Conservation (phyloP, 805 yeast species). For the Saccharomyces cerevisiae region DNA sequence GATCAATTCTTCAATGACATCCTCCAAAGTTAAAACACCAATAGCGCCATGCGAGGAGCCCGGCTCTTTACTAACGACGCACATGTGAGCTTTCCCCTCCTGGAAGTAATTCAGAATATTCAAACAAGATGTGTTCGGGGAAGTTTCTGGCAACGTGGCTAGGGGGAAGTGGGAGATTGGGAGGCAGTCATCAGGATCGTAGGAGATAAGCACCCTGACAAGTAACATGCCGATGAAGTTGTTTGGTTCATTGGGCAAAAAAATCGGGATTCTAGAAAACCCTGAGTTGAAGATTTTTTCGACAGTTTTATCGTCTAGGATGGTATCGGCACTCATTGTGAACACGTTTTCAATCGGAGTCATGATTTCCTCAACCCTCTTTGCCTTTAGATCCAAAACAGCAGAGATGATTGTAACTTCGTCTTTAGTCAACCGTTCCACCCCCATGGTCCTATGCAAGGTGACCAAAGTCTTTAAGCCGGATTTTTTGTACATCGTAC, state of each 20-base stretch:
- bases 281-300: constrained; percentile 91
- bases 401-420: constrained; percentile 94
- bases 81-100: constrained; percentile 97
- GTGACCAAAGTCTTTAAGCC: constrained; percentile 92
- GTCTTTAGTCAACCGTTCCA: constrained; percentile 84
- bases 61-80: constrained; percentile 77
- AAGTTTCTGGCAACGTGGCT: constrained; percentile 93
- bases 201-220: constrained; percentile 84
- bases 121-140: constrained; percentile 83
- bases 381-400: constrained; percentile 88
- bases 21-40: constrained; percentile 90
- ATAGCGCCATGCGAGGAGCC: constrained; percentile 78
- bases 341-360: constrained; percentile 88
- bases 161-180: constrained; percentile 91
- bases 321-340: constrained; percentile 75
- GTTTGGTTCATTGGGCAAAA: constrained; percentile 77
- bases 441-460: constrained; percentile 89
- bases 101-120: constrained; percentile 93
- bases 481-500: constrained; percentile 84
- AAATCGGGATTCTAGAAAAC: constrained; percentile 89
- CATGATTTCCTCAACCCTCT: constrained; percentile 80
- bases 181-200: constrained; percentile 91
- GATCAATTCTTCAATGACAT: constrained; percentile 94
- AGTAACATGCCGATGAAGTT: constrained; percentile 93
- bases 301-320: constrained; percentile 75